Percentiles rank a stretch among this genome's conserved stretches.
Evolutionary conservation across 306 rosid species (phyloP).

Genomic region (Echinosophora koreensis): DNA sequence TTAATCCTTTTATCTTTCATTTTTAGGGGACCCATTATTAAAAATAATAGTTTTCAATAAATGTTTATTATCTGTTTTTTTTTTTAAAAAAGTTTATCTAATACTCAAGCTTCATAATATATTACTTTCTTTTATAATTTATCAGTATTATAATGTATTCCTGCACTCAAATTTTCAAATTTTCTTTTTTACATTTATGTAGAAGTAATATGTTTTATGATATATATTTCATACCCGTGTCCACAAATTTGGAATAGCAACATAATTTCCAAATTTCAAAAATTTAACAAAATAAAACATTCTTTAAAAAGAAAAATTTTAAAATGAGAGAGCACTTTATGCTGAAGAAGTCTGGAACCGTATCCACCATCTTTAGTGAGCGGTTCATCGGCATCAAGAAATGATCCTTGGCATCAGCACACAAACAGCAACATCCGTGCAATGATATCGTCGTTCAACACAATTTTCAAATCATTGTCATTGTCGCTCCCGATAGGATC

Average conservation of each 20-base stretch:
- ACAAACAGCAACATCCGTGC: neutral
- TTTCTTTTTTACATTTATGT: no score
- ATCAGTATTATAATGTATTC: no score
- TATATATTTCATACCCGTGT: neutral
- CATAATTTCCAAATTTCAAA: slow-evolving; percentile 13
- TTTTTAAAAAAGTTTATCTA: no score
- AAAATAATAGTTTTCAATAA: no score
- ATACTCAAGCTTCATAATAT: no score
- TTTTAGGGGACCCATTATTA: no score
- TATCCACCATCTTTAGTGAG: slow-evolving; percentile 34
- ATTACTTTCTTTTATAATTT: no score
- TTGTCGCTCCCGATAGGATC: slow-evolving; percentile 59
- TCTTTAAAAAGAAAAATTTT: neutral
- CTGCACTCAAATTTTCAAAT: no score
- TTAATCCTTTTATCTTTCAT: no score
- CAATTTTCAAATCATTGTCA: slow-evolving; percentile 69
- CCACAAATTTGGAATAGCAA: slow-evolving; percentile 1
- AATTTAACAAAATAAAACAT: neutral
- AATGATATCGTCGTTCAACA: slow-evolving; percentile 66
- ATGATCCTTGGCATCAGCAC: slow-evolving; percentile 33
- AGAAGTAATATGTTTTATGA: no score
- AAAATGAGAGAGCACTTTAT: slow-evolving; percentile 43
- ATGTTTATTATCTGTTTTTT: no score
- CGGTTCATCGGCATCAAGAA: slow-evolving; percentile 30
- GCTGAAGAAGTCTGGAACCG: slow-evolving; percentile 41